phyloP scores from a whole-genome alignment of 192 early-diverging fungal species.

The Linnemannia zychae region DNA sequence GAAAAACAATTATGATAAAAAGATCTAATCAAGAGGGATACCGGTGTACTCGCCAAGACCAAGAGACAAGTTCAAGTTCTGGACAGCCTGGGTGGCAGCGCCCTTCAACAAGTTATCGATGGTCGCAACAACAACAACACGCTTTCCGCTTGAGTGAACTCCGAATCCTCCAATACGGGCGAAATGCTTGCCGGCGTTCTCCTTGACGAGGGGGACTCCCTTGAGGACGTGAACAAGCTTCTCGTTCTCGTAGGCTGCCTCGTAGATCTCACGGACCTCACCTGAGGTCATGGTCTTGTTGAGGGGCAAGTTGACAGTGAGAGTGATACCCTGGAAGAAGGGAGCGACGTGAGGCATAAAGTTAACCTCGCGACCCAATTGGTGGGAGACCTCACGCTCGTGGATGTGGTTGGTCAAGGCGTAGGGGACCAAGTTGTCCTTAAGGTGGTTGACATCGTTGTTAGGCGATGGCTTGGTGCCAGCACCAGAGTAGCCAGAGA shows the following conservation, averaged over 20 bases:
- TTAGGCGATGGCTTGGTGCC: conserved; percentile 97
- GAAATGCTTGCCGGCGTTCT: conserved; percentile 92
- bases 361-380: conserved; percentile 73
- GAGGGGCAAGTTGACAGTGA: conserved; percentile 93
- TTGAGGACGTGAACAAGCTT: conserved; percentile 84
- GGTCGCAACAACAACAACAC: conserved; percentile 92
- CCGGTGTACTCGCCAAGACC: conserved; percentile 92
- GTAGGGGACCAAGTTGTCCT: conserved; percentile 95
- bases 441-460: conserved; percentile 90
- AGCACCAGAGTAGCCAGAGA: conserved; percentile 99
- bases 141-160: conserved; percentile 79
- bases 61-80: conserved; percentile 95
- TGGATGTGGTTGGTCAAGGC: conserved; percentile 96
- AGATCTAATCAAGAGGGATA: conserved; percentile 75
- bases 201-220: conserved; percentile 86
- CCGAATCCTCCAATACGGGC: conserved; percentile 95
- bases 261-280: conserved; percentile 80
- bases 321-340: conserved; percentile 93
- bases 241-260: conserved; percentile 82
- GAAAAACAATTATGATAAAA: neutral
- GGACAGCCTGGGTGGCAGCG: conserved; percentile 96
- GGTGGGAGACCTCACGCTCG: conserved; percentile 91
- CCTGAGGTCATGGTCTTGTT: conserved; percentile 75
- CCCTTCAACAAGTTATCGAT: conserved; percentile 99
- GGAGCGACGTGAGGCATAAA: conserved; percentile 94